These are phyloP conservation scores for Barnettozyma populi DNA, from an alignment of 805 yeast species.

Conservation along the genomic window DNA sequence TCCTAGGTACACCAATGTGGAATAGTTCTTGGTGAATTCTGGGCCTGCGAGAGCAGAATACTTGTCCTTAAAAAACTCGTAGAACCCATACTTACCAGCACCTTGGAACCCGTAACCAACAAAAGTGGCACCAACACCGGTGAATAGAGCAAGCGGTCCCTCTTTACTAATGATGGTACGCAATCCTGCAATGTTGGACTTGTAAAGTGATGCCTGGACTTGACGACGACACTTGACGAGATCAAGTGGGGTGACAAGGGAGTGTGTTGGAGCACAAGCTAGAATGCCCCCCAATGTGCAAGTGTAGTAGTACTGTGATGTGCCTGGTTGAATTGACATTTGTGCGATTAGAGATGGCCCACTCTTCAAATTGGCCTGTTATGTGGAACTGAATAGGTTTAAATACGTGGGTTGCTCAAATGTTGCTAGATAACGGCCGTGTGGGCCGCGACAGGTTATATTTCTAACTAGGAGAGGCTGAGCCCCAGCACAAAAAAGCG, in stretches of 20 bases:
- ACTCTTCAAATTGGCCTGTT: background rate
- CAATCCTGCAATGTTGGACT: slow-evolving; percentile 80
- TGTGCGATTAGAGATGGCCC: background rate
- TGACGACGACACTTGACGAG: slow-evolving; percentile 91
- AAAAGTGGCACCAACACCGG: slow-evolving; percentile 90
- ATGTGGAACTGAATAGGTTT: background rate
- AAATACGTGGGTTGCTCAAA: too few relatives aligned
- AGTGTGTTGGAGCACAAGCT: slow-evolving; percentile 97
- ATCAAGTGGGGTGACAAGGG: slow-evolving; percentile 89
- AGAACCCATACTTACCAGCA: slow-evolving; percentile 95
- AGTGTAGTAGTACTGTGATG: slow-evolving; percentile 45
- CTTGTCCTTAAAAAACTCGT: slow-evolving; percentile 82
- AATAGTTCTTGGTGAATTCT: slow-evolving; percentile 53
- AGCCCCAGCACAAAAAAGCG: too few relatives aligned
- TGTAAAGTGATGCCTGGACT: slow-evolving; percentile 69
- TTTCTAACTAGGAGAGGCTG: too few relatives aligned
- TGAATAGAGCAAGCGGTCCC: slow-evolving; percentile 71
- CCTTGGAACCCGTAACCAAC: slow-evolving; percentile 95
- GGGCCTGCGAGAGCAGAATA: slow-evolving; percentile 67
- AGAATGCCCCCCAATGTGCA: slow-evolving; percentile 58
- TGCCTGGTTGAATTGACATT: slow-evolving; percentile 19
- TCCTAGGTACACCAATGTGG: slow-evolving; percentile 68
- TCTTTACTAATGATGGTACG: slow-evolving; percentile 62
- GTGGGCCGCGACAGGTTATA: too few relatives aligned
- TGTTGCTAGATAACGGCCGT: background rate